These are phyloP conservation scores for Bothriochloa decipiens DNA, from an alignment of 176 grass and related monocot genomes.

Conservation along the genomic window DNA sequence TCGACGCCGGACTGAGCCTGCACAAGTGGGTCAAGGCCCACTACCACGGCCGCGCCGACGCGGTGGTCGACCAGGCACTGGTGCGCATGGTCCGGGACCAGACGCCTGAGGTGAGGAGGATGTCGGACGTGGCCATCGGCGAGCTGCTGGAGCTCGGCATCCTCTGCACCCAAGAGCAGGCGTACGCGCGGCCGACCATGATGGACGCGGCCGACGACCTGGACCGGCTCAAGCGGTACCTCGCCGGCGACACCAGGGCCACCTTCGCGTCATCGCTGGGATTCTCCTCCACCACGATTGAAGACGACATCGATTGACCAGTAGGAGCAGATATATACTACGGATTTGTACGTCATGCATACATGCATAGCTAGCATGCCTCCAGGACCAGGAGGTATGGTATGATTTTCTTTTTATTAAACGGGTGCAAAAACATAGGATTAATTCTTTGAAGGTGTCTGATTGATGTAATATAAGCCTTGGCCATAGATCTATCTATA, in stretches of 20 bases:
- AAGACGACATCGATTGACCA: constrained; percentile 52
- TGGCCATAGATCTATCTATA: not conserved
- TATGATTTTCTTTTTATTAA: constrained; percentile 18
- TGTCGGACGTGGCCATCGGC: constrained; percentile 78
- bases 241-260: constrained; percentile 73
- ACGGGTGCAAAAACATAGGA: constrained; percentile 9
- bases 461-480: constrained; percentile 17
- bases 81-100: constrained; percentile 53
- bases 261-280: constrained; percentile 78
- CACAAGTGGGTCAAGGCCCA: constrained; percentile 77
- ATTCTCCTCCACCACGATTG: constrained; percentile 67
- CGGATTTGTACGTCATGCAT: not conserved
- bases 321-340: constrained; percentile 6
- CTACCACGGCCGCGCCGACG: constrained; percentile 57
- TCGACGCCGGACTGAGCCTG: constrained; percentile 67
- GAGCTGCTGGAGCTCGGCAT: constrained; percentile 87
- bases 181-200: constrained; percentile 72
- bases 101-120: constrained; percentile 66
- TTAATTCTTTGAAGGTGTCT: constrained; percentile 43
- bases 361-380: not conserved
- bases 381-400: not conserved
- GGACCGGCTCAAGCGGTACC: constrained; percentile 76
- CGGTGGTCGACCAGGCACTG: constrained; percentile 51
- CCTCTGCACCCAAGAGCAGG: constrained; percentile 71
- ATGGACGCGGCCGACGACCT: constrained; percentile 78